phyloP scores from a whole-genome alignment of 2,329 filamentous ascomycete species.

The Trichoderma endophyticum region DNA sequence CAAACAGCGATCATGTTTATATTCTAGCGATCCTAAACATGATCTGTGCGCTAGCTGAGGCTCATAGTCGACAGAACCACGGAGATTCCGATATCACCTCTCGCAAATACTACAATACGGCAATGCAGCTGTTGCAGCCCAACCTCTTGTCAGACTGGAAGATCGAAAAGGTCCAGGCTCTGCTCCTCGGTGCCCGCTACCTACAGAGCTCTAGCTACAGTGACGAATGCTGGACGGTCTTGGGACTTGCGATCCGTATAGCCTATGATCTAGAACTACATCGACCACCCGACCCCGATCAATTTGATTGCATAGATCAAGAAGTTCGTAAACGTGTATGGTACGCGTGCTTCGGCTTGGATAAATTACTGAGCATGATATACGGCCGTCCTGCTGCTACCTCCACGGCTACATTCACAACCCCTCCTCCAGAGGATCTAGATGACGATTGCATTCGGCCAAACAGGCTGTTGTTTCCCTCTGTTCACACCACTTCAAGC shows the following conservation, averaged over 20 bases:
- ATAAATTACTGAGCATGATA: constrained; percentile 13
- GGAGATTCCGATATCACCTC: neutral
- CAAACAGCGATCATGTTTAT: neutral
- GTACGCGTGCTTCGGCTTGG: constrained; percentile 12
- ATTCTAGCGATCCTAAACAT: constrained; percentile 4
- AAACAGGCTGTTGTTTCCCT: neutral
- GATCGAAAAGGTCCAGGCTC: constrained; percentile 9
- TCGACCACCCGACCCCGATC: neutral
- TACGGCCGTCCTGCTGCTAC: constrained; percentile 12
- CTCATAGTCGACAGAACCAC: neutral
- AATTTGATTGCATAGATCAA: constrained; percentile 6
- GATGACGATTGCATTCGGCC: constrained; percentile 14
- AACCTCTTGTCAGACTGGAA: constrained; percentile 6
- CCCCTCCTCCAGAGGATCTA: constrained; percentile 5
- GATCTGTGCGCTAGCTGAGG: neutral
- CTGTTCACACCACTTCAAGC: neutral
- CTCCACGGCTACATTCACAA: neutral
- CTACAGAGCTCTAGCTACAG: constrained; percentile 12
- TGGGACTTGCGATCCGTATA: constrained; percentile 3
- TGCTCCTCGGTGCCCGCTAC: constrained; percentile 11
- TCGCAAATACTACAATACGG: constrained; percentile 8
- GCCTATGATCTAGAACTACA: constrained; percentile 7
- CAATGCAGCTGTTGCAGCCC: constrained; percentile 11
- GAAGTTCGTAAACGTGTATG: constrained; percentile 10
- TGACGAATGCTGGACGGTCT: constrained; percentile 6